Percentiles rank a stretch among this genome's conserved stretches.
These are phyloP conservation scores for Albugo candida DNA, from an alignment of 352 stramenopile species.

Conservation along the genomic window DNA sequence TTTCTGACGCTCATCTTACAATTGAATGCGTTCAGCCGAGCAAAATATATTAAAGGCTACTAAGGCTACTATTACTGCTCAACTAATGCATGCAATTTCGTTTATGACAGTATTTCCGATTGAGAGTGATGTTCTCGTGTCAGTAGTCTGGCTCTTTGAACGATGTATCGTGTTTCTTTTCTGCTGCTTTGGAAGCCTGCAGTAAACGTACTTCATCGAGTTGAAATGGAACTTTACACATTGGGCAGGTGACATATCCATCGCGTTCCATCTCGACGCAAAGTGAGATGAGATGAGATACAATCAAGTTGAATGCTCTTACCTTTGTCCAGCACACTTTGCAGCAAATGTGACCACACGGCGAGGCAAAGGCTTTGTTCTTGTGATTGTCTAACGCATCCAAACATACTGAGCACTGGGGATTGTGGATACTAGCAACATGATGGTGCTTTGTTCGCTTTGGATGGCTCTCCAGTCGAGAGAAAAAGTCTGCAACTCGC, in stretches of 20 bases:
- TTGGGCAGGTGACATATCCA: slow-evolving; percentile 46
- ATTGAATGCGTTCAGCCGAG: too few relatives aligned
- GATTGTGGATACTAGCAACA: slow-evolving; percentile 41
- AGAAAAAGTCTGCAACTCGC: slow-evolving; percentile 33
- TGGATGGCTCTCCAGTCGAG: slow-evolving; percentile 29
- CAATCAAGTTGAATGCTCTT: slow-evolving; percentile 2
- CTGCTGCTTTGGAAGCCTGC: slow-evolving; percentile 22
- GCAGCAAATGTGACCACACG: slow-evolving; percentile 73
- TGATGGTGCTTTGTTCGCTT: slow-evolving; percentile 6
- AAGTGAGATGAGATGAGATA: slow-evolving; percentile 5
- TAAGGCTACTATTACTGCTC: too few relatives aligned
- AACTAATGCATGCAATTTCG: too few relatives aligned
- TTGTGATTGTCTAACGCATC: slow-evolving; percentile 16
- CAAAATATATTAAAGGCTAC: too few relatives aligned
- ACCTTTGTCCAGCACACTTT: slow-evolving; percentile 73
- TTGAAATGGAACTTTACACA: slow-evolving; percentile 59
- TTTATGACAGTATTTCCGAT: too few relatives aligned
- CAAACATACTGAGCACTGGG: slow-evolving; percentile 72
- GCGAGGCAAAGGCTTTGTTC: slow-evolving; percentile 48
- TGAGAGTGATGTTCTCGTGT: too few relatives aligned
- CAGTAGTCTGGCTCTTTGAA: too few relatives aligned
- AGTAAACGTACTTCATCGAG: slow-evolving; percentile 51
- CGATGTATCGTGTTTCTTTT: too few relatives aligned
- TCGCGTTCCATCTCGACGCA: slow-evolving; percentile 38
- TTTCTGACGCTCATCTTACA: too few relatives aligned